A percentile compares a stretch with the other conserved stretches of the same genome.
Evolutionary conservation across 371 early-diverging fungal genomes (phyloP).

Genomic region (Nematocida ironsii): DNA sequence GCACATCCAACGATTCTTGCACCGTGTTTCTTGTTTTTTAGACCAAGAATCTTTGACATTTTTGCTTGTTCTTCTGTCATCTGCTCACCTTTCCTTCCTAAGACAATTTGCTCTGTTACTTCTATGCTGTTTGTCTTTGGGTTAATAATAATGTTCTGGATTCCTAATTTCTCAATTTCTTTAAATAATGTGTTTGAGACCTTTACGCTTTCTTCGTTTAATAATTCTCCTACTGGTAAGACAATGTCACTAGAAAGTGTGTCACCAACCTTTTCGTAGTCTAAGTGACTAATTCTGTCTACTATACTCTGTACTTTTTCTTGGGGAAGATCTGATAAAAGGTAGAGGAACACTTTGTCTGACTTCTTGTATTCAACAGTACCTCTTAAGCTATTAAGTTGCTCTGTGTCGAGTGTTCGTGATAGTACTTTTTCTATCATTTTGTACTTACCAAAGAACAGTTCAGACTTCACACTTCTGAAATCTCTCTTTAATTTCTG

Average conservation of each 20-base stretch:
- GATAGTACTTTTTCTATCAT: conserved; percentile 50
- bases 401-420: conserved; percentile 12
- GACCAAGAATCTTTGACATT: conserved; percentile 40
- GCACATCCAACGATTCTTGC: conserved; percentile 16
- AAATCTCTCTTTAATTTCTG: conserved; percentile 22
- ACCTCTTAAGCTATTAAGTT: conserved; percentile 4
- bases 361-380: conserved; percentile 39
- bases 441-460: conserved; percentile 59
- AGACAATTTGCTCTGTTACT: conserved; percentile 37
- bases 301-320: conserved; percentile 23
- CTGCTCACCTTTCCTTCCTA: conserved; percentile 34
- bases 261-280: conserved; percentile 42
- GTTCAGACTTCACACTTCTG: conserved; percentile 35
- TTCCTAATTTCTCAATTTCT: conserved; percentile 33
- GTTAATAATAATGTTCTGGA: conserved; percentile 24
- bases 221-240: conserved; percentile 41
- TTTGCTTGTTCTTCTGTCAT: conserved; percentile 48
- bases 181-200: conserved; percentile 51
- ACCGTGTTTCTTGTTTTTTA: conserved; percentile 37
- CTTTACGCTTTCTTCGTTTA: conserved; percentile 35
- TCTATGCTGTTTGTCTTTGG: conserved; percentile 59
- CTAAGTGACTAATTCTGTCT: neutral
- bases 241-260: conserved; percentile 19
- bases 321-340: conserved; percentile 10
- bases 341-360: conserved; percentile 31